Percentiles rank a stretch among this genome's conserved stretches.
These are phyloP conservation scores for Cymbopogon citratus DNA, from an alignment of 176 grass and related monocot genomes.

Conservation along the genomic window DNA sequence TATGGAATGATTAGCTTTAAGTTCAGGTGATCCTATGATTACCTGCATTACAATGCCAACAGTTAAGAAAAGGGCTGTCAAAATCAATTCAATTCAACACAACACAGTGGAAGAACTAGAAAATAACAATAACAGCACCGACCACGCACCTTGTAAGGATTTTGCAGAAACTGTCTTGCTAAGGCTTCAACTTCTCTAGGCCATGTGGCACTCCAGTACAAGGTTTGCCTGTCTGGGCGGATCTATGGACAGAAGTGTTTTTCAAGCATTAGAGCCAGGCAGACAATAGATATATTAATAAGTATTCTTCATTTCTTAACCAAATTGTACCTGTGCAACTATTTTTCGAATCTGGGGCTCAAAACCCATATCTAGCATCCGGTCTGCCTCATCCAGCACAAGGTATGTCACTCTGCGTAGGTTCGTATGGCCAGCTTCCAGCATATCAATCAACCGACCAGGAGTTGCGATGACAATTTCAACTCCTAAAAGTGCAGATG, in stretches of 20 bases:
- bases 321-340: constrained; percentile 59
- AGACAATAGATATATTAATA: not conserved
- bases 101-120: not conserved
- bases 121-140: not conserved
- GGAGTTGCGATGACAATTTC: constrained; percentile 94
- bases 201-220: constrained; percentile 99
- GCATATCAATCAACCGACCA: constrained; percentile 84
- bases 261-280: not conserved
- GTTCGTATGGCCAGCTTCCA: constrained; percentile 86
- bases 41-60: constrained; percentile 44
- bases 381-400: constrained; percentile 89
- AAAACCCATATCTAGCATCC: constrained; percentile 98
- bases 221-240: constrained; percentile 89
- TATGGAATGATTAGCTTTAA: constrained; percentile 99
- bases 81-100: not conserved
- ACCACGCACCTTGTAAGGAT: constrained; percentile 77
- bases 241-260: constrained; percentile 50
- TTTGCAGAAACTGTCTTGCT: constrained; percentile 79
- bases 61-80: not conserved
- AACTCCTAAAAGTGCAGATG: constrained; percentile 45
- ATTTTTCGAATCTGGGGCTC: constrained; percentile 98
- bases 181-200: constrained; percentile 88
- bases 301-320: not conserved
- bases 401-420: constrained; percentile 86
- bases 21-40: constrained; percentile 85